phyloP scores from a whole-genome alignment of 2,329 filamentous ascomycete genomes.

The Colletotrichum truncatum region DNA sequence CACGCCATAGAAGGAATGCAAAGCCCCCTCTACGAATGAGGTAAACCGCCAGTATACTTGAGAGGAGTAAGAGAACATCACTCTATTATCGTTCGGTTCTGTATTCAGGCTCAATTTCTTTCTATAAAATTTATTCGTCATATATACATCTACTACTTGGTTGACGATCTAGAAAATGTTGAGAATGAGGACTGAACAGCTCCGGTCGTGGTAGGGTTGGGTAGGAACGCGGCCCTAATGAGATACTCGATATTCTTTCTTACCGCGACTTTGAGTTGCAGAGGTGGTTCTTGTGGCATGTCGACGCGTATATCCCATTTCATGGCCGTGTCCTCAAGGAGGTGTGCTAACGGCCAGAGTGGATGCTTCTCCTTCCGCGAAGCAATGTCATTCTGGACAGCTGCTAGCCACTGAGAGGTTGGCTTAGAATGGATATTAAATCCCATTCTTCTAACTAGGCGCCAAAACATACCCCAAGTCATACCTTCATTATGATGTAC shows the following conservation, averaged over 20 bases:
- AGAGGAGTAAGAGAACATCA: no score
- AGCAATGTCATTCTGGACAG: background rate
- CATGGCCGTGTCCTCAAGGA: conserved; percentile 2
- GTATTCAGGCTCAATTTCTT: no score
- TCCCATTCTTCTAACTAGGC: background rate
- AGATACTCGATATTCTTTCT: background rate
- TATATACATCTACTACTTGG: background rate
- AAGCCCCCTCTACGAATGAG: no score
- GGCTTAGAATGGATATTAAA: background rate
- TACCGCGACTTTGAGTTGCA: conserved; percentile 11
- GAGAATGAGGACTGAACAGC: no score
- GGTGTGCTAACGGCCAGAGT: conserved; percentile 14
- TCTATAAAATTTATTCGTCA: no score
- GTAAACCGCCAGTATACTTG: no score
- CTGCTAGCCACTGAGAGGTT: background rate
- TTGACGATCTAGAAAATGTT: background rate
- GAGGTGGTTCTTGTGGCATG: background rate
- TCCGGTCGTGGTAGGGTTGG: background rate
- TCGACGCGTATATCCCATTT: background rate
- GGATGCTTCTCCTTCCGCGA: background rate
- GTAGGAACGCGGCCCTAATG: background rate
- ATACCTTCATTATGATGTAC: conserved; percentile 7
- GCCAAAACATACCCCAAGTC: conserved; percentile 19
- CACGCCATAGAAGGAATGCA: no score
- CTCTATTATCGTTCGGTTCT: no score